phyloP scores from a whole-genome alignment of 2,329 filamentous ascomycete genomes.

The Aspergillus sp. region DNA sequence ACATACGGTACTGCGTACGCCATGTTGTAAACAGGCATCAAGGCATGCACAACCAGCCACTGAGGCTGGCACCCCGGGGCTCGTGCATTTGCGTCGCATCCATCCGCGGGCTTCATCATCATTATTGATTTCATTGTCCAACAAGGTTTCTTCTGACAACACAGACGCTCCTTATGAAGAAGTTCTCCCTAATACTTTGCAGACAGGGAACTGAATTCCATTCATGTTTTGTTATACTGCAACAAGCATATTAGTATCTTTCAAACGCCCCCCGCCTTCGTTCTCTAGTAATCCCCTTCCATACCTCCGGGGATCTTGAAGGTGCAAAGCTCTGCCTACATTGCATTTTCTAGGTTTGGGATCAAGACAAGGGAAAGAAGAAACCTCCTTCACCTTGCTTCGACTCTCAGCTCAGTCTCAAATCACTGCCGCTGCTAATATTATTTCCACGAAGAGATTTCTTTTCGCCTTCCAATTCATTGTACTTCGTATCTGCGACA shows the following conservation, averaged over 20 bases:
- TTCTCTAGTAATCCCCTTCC: background rate
- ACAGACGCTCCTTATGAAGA: background rate
- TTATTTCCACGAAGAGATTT: background rate
- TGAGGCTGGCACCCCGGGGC: conserved; percentile 12
- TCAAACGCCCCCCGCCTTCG: conserved; percentile 1
- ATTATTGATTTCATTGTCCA: background rate
- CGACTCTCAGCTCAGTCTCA: background rate
- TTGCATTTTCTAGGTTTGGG: background rate
- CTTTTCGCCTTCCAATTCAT: background rate
- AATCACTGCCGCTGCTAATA: background rate
- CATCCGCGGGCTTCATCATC: conserved; percentile 11
- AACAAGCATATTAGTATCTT: background rate
- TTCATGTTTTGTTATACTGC: background rate
- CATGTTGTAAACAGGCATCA: conserved; percentile 12
- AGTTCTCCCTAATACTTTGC: background rate
- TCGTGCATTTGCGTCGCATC: conserved; percentile 22
- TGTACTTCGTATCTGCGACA: background rate
- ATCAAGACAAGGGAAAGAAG: background rate
- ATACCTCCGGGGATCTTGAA: background rate
- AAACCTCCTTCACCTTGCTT: background rate
- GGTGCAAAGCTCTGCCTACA: background rate
- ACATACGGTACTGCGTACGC: background rate
- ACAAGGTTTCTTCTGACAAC: background rate
- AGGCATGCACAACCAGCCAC: conserved; percentile 18
- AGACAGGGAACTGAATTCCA: background rate